phyloP scores from a whole-genome alignment of 2,329 filamentous ascomycete species.

The Tolypocladium sp. region DNA sequence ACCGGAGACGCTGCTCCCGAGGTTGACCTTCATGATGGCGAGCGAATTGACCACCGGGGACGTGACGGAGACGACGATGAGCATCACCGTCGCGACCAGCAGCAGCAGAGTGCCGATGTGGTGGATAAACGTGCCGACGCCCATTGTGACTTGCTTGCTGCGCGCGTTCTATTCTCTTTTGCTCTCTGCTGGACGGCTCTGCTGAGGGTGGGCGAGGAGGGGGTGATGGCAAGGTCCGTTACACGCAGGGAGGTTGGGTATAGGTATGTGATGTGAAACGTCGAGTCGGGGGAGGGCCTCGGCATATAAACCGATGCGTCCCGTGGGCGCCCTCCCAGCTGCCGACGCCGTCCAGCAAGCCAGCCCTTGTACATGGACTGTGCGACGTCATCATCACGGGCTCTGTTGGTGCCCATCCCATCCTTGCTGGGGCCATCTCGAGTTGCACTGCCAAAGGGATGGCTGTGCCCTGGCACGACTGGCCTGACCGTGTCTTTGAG shows the following conservation, averaged over 20 bases:
- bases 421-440: neutral
- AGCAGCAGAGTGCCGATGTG: constrained; percentile 50
- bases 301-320: constrained; percentile 5
- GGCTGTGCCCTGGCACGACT: neutral
- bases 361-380: neutral
- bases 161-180: neutral
- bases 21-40: constrained; percentile 41
- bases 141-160: constrained; percentile 27
- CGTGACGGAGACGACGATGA: constrained; percentile 49
- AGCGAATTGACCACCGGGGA: constrained; percentile 48
- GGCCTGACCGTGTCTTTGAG: neutral
- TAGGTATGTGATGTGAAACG: neutral
- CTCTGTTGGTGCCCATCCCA: neutral
- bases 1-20: constrained; percentile 25
- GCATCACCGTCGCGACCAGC: constrained; percentile 42
- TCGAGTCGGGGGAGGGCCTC: neutral
- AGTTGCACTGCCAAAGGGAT: neutral
- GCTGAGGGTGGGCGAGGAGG: neutral
- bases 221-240: neutral
- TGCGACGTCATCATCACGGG: neutral
- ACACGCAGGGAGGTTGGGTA: neutral
- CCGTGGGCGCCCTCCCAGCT: neutral
- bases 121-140: constrained; percentile 40
- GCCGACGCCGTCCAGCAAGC: neutral
- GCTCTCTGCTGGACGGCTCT: neutral